These are phyloP conservation scores for Trichoderma sp. DNA, from an alignment of 2,329 filamentous ascomycete species.

Conservation along the genomic window DNA sequence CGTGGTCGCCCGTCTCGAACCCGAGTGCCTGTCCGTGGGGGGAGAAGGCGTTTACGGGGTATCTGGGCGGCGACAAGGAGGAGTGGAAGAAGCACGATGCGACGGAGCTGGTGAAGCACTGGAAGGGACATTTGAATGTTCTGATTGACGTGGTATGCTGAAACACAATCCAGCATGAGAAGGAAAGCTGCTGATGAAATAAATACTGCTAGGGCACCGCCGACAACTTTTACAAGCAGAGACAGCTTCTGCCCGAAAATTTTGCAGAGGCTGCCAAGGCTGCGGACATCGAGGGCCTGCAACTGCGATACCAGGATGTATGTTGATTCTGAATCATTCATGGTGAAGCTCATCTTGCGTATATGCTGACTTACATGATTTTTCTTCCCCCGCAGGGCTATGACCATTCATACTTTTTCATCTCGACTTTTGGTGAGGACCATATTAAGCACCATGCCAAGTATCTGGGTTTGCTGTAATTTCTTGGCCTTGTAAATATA, in stretches of 20 bases:
- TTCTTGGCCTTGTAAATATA: neutral
- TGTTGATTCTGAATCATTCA: conserved; percentile 25
- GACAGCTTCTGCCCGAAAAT: conserved; percentile 91
- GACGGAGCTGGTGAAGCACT: conserved; percentile 78
- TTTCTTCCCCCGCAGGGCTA: conserved; percentile 59
- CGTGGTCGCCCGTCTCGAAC: conserved; percentile 88
- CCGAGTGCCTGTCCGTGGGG: conserved; percentile 87
- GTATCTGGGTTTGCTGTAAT: conserved; percentile 53
- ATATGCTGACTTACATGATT: neutral
- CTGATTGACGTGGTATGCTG: conserved; percentile 75
- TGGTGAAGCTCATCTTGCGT: neutral
- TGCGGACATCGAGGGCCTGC: conserved; percentile 68
- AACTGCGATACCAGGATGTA: conserved; percentile 76
- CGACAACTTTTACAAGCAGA: conserved; percentile 95
- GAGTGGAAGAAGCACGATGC: conserved; percentile 90
- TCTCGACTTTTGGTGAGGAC: conserved; percentile 84
- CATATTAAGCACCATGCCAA: conserved; percentile 91
- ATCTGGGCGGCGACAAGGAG: conserved; percentile 73
- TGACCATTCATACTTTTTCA: conserved; percentile 97
- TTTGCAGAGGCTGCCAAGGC: conserved; percentile 76
- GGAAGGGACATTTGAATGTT: conserved; percentile 67
- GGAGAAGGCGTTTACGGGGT: conserved; percentile 89
- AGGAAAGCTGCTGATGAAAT: neutral
- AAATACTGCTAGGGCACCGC: conserved; percentile 64
- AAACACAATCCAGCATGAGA: neutral